phyloP scores from a whole-genome alignment of 805 yeast species.

The Lachancea dasiensis region DNA sequence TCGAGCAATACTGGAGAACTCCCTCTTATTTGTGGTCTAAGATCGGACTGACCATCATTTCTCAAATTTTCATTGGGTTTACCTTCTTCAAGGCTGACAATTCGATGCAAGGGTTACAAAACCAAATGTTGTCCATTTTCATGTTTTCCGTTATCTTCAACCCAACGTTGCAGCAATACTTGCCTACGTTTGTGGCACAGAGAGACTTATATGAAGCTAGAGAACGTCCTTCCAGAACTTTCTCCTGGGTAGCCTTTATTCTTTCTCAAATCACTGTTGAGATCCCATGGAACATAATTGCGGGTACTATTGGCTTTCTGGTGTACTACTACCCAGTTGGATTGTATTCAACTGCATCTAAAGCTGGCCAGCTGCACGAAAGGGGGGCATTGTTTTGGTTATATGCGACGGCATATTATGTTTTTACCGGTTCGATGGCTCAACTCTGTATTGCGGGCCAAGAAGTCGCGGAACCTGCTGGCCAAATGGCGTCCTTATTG shows the following conservation, averaged over 20 bases:
- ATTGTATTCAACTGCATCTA: constrained; percentile 53
- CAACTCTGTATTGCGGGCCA: constrained; percentile 53
- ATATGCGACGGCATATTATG: constrained; percentile 40
- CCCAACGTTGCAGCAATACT: constrained; percentile 54
- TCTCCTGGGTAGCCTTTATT: constrained; percentile 59
- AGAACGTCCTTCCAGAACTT: constrained; percentile 68
- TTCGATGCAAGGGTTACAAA: constrained; percentile 66
- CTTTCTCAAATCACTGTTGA: constrained; percentile 59
- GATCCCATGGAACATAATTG: constrained; percentile 54
- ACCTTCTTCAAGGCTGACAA: constrained; percentile 63
- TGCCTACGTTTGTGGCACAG: constrained; percentile 56
- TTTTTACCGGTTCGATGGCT: constrained; percentile 54
- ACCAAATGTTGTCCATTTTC: constrained; percentile 73
- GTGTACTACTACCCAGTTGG: constrained; percentile 72
- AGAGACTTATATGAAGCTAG: constrained; percentile 66
- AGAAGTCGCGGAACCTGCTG: constrained; percentile 57
- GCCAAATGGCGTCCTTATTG: constrained; percentile 49
- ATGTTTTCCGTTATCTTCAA: constrained; percentile 56
- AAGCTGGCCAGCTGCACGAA: constrained; percentile 41
- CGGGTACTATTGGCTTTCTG: constrained; percentile 59
- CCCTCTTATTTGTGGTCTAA: constrained; percentile 59
- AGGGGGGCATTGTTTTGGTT: constrained; percentile 57
- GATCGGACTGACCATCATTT: constrained; percentile 44
- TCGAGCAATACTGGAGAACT: constrained; percentile 64
- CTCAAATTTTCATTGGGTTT: constrained; percentile 68